Evolutionary conservation across 768 basidiomycete genomes (phyloP).

Genomic region (Termitomyces sp.): DNA sequence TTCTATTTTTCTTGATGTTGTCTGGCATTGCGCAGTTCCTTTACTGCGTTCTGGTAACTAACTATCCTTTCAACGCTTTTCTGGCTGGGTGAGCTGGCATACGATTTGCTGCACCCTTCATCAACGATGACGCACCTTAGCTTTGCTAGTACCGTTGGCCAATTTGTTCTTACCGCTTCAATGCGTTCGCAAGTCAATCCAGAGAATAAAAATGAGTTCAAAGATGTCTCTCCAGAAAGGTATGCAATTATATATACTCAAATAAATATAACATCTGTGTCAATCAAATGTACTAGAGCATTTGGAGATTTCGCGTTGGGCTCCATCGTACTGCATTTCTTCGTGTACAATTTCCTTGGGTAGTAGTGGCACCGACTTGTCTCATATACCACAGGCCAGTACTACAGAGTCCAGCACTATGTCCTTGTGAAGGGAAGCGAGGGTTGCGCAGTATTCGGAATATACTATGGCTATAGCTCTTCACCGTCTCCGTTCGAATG

Average conservation of each 20-base stretch:
- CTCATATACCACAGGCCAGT: constrained; percentile 10
- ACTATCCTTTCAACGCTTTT: constrained; percentile 97
- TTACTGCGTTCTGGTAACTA: constrained; percentile 88
- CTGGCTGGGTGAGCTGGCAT: constrained; percentile 72
- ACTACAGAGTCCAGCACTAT: background rate
- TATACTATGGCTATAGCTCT: background rate
- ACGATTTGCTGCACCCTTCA: background rate
- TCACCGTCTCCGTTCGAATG: constrained; percentile 58
- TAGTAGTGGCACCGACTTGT: constrained; percentile 25
- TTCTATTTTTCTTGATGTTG: constrained; percentile 87
- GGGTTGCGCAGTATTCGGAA: background rate
- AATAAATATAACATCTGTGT: background rate
- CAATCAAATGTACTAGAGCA: constrained; percentile 50
- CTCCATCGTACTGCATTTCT: constrained; percentile 96
- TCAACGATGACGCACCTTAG: constrained; percentile 33
- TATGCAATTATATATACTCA: constrained; percentile 27
- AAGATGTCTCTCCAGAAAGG: constrained; percentile 91
- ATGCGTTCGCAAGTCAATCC: constrained; percentile 91
- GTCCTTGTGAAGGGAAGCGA: background rate
- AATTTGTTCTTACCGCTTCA: constrained; percentile 93
- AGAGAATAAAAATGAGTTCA: constrained; percentile 75
- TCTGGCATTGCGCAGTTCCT: constrained; percentile 87
- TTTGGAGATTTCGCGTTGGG: constrained; percentile 96
- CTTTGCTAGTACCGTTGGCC: constrained; percentile 89
- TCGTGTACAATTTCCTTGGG: constrained; percentile 97